Conservation (phyloP, 2,329 filamentous ascomycete genomes). For the Fusarium duplospermum region DNA sequence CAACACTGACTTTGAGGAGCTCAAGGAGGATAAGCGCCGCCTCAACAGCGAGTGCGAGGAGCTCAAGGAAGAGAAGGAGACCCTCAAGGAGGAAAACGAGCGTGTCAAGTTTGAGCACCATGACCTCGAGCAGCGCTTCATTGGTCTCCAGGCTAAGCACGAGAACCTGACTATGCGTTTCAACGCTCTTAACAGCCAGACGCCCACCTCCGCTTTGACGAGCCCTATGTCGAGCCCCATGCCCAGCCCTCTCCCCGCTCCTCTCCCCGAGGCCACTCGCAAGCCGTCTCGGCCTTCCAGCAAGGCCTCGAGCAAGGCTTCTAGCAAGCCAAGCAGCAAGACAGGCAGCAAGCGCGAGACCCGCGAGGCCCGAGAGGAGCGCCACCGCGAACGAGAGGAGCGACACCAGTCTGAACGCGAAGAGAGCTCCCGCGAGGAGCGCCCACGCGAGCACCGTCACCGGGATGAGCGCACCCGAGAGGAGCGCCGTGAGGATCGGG, state of each 20-base stretch:
- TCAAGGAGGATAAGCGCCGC: slow-evolving; percentile 43
- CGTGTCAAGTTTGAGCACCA: slow-evolving; percentile 46
- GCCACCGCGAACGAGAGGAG: slow-evolving; percentile 38
- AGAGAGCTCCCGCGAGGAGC: slow-evolving; percentile 38
- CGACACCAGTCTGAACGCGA: slow-evolving; percentile 37
- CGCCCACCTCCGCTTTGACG: slow-evolving; percentile 38
- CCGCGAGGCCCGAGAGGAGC: slow-evolving; percentile 43
- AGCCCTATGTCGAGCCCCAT: slow-evolving; percentile 42
- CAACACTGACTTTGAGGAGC: slow-evolving; percentile 40
- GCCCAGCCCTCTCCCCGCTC: slow-evolving; percentile 38
- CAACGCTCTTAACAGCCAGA: slow-evolving; percentile 41
- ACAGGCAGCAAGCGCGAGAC: slow-evolving; percentile 44
- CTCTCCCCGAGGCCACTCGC: slow-evolving; percentile 40
- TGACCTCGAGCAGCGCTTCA: slow-evolving; percentile 41
- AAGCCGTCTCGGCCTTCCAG: slow-evolving; percentile 44
- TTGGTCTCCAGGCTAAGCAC: slow-evolving; percentile 45
- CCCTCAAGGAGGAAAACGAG: slow-evolving; percentile 42
- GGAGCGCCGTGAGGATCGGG: slow-evolving; percentile 41
- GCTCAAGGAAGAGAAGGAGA: slow-evolving; percentile 36
- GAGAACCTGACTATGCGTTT: slow-evolving; percentile 46
- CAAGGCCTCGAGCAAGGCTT: slow-evolving; percentile 47
- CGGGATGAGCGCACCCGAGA: slow-evolving; percentile 39
- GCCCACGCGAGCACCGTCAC: slow-evolving; percentile 23
- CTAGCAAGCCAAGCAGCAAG: slow-evolving; percentile 39
- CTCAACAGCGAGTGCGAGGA: slow-evolving; percentile 44